phyloP scores from a whole-genome alignment of 2,329 filamentous ascomycete genomes.

The Fusarium graminum region DNA sequence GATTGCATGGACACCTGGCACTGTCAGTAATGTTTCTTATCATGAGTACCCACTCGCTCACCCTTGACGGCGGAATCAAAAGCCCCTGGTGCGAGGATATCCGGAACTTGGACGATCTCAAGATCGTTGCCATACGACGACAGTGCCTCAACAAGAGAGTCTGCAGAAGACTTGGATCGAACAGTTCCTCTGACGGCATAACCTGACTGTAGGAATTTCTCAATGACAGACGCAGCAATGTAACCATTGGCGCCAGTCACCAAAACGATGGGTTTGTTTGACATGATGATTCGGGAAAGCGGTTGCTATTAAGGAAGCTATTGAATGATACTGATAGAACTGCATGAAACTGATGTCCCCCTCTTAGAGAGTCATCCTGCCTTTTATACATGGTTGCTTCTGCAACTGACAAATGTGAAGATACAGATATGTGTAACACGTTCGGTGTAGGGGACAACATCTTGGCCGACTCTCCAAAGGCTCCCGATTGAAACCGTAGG shows the following conservation, averaged over 20 bases:
- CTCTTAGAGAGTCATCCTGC: background rate
- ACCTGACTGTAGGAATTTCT: slow-evolving; percentile 54
- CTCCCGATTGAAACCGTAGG: background rate
- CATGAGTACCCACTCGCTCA: background rate
- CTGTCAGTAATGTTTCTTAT: slow-evolving; percentile 1
- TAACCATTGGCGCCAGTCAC: slow-evolving; percentile 58
- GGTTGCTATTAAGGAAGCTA: background rate
- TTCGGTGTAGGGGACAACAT: background rate
- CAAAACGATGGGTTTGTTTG: slow-evolving; percentile 47
- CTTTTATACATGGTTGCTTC: background rate
- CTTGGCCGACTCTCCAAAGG: background rate
- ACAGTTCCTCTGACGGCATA: slow-evolving; percentile 57
- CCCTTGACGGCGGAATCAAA: slow-evolving; percentile 55
- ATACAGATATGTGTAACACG: background rate
- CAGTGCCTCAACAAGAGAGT: slow-evolving; percentile 36
- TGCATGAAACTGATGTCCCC: background rate
- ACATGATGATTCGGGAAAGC: slow-evolving; percentile 27
- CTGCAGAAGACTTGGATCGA: slow-evolving; percentile 49
- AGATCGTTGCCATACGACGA: slow-evolving; percentile 42
- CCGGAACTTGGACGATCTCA: slow-evolving; percentile 50
- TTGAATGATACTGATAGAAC: background rate
- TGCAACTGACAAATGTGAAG: slow-evolving; percentile 7
- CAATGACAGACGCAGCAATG: slow-evolving; percentile 54
- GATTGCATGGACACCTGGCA: slow-evolving; percentile 40
- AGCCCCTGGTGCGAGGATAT: slow-evolving; percentile 52